Base-by-base conservation (phyloP, 495 filamentous ascomycete genomes). In the Chaetomium fimeti region DNA sequence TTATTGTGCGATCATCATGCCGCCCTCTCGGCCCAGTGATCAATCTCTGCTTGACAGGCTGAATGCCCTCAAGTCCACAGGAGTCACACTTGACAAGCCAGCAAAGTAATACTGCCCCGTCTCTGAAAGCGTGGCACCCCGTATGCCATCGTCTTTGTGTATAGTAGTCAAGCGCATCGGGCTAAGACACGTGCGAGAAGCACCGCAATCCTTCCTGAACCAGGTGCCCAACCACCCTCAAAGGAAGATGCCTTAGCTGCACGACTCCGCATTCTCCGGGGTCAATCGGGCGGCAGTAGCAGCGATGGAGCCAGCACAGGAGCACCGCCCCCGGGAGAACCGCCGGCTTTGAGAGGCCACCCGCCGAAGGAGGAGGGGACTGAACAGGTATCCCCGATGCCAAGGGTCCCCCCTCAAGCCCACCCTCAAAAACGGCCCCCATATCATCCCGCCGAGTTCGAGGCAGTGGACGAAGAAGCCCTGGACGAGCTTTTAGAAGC, bases 31-130 rank as follows among this genome's bases (percentile, higher is more conserved):
- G 88, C 91, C 60, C 87, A 89, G 45, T 48, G 94, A 97, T 77
- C 84, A 88, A 75, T 91, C 91, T 0, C 91, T 98, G 69, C 87
- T 93, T 40, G 89, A 92, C 63, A 83, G 91, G 70, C 79, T 97
- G 58, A 96, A 95, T 71, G 88, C 89, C 54, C 84, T 98, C 60
- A 79, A 80, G 57, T 67, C 76, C 13, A 74, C 70, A 57, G 69
- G 66, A 38, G 72, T 80, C 45, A 72, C 66, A 6, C 70, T 80
- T 24, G 72, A 73, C 18, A 65, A 65, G n/a, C 45, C 69, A 47
- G 58, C 66, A 72, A 71, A 71, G 75, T 79, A 78, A 68, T 62
- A 55, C 22, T 40, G 53, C 59, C 54, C 60, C 28, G n/a, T 48
- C 32, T 60, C n/a, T 11, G 38, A 8, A 2, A 38, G 12, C 16